Conservation (phyloP, 2,329 filamentous ascomycete genomes). For the Rugonectria rugulosa region DNA sequence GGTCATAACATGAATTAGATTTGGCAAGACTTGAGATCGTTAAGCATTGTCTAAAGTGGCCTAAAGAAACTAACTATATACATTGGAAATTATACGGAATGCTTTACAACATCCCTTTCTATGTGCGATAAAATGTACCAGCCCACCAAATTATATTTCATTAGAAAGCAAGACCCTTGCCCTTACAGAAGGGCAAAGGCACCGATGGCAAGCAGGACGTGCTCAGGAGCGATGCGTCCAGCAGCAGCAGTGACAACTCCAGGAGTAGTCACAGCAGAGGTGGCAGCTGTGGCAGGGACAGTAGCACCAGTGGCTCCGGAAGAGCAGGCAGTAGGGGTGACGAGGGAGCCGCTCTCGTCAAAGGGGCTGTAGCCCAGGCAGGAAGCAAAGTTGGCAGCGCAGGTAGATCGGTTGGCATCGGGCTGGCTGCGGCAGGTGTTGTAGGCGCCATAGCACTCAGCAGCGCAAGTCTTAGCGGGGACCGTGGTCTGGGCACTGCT, state of each 20-base stretch:
- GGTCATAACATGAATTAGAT: no score
- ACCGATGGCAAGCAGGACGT: slow-evolving; percentile 35
- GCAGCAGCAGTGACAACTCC: slow-evolving; percentile 23
- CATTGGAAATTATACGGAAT: no score
- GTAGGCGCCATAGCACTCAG: slow-evolving; percentile 16
- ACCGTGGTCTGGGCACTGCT: no score
- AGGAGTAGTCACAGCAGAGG: slow-evolving; percentile 7
- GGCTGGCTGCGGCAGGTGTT: slow-evolving; percentile 23
- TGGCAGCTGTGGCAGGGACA: background rate
- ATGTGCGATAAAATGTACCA: no score
- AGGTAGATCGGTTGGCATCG: slow-evolving; percentile 29
- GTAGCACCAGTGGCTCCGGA: background rate
- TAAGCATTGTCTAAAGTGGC: no score
- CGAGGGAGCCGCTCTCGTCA: slow-evolving; percentile 16
- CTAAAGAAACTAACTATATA: no score
- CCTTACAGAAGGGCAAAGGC: slow-evolving; percentile 36
- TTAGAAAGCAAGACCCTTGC: no score
- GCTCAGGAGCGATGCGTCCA: slow-evolving; percentile 29
- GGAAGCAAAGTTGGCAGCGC: slow-evolving; percentile 28
- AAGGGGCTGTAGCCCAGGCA: slow-evolving; percentile 37
- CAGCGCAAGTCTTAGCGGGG: no score
- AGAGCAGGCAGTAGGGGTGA: slow-evolving; percentile 30
- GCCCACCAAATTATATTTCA: no score
- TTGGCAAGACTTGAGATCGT: no score
- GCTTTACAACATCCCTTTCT: no score